Percentiles rank a stretch among this genome's conserved stretches.
These are phyloP conservation scores for Tubosaeta brunneosetosa DNA, from an alignment of 768 basidiomycete species.

Conservation along the genomic window DNA sequence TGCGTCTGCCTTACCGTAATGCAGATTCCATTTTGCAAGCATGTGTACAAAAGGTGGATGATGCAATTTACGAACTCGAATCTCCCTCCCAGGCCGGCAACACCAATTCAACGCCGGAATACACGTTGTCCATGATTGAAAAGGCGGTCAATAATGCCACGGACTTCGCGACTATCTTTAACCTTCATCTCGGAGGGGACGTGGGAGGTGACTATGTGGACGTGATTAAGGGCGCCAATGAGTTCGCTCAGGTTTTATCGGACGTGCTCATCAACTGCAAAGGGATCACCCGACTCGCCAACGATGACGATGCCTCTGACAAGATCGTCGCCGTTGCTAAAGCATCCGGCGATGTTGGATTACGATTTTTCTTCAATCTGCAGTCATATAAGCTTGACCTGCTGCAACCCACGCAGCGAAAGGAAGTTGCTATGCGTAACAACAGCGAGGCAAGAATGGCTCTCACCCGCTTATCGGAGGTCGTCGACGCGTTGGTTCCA, in stretches of 20 bases:
- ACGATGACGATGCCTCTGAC: slow-evolving; percentile 89
- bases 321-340: slow-evolving; percentile 84
- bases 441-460: slow-evolving; percentile 82
- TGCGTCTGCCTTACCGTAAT: slow-evolving; percentile 10
- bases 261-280: slow-evolving; percentile 94
- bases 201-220: slow-evolving; percentile 93
- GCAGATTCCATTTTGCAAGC: slow-evolving; percentile 94
- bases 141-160: slow-evolving; percentile 92
- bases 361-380: slow-evolving; percentile 91
- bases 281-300: slow-evolving; percentile 89
- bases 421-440: slow-evolving; percentile 85
- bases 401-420: slow-evolving; percentile 65
- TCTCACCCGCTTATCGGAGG: slow-evolving; percentile 79
- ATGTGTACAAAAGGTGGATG: slow-evolving; percentile 95
- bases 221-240: slow-evolving; percentile 96
- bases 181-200: slow-evolving; percentile 83
- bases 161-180: slow-evolving; percentile 93
- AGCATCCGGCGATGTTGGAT: slow-evolving; percentile 78
- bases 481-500: slow-evolving; percentile 81
- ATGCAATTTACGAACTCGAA: slow-evolving; percentile 95
- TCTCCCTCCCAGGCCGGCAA: slow-evolving; percentile 94
- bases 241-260: slow-evolving; percentile 87
- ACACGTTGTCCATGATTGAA: slow-evolving; percentile 97
- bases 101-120: slow-evolving; percentile 96
- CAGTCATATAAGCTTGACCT: slow-evolving; percentile 93